Evolutionary conservation across 139 green algal species (phyloP).

Genomic region (Parachlorella kessleri): DNA sequence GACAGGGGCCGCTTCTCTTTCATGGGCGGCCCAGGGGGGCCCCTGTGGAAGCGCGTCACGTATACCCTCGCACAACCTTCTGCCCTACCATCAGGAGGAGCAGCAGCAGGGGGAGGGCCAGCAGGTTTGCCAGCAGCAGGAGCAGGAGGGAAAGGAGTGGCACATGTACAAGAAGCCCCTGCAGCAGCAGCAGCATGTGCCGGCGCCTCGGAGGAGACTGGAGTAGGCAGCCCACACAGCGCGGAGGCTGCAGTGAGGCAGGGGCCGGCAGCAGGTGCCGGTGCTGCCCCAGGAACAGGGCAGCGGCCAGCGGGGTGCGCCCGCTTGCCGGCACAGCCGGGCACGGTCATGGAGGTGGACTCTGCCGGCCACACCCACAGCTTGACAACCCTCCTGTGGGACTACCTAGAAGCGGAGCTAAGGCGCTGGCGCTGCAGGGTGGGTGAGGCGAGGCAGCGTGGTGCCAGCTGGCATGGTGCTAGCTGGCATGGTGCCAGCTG

Average conservation of each 20-base stretch:
- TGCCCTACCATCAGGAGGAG: background rate
- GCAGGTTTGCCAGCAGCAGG: no score
- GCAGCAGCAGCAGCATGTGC: no score
- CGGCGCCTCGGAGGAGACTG: no score
- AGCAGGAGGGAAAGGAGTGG: no score
- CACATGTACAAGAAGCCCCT: no score
- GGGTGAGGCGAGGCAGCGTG: no score
- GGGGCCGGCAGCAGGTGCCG: background rate
- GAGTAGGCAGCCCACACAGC: no score
- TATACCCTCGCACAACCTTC: conserved; percentile 60
- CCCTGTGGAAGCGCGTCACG: conserved; percentile 76
- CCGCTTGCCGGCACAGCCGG: background rate
- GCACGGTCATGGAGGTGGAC: background rate
- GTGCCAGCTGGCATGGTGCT: no score
- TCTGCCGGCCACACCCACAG: conserved; percentile 3
- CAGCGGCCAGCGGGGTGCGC: background rate
- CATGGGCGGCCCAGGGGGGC: conserved; percentile 85
- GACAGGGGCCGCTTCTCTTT: conserved; percentile 91
- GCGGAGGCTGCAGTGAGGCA: background rate
- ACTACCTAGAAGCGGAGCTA: no score
- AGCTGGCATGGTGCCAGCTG: no score
- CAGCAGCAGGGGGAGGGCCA: background rate
- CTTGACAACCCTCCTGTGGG: no score
- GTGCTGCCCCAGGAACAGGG: background rate
- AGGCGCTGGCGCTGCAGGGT: no score